These are phyloP conservation scores for Meripilus lineatus DNA, from an alignment of 1,284 basidiomycete genomes.

Conservation along the genomic window DNA sequence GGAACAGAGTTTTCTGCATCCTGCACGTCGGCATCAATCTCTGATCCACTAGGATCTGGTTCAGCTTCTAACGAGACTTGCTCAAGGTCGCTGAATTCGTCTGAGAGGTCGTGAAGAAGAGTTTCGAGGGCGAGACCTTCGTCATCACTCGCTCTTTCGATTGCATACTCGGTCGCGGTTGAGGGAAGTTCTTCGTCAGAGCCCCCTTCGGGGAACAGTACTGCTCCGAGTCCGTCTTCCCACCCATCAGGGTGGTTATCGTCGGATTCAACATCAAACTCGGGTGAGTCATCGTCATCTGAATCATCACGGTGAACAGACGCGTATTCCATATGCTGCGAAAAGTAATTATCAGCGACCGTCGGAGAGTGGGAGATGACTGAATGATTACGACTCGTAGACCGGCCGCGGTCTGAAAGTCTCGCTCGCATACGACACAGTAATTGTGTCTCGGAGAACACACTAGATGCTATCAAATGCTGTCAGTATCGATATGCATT, in stretches of 20 bases:
- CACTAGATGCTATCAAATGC: constrained; percentile 19
- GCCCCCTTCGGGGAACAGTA: constrained; percentile 23
- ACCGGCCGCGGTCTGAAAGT: constrained; percentile 23
- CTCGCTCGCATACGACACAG: constrained; percentile 20
- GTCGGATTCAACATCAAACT: constrained; percentile 14
- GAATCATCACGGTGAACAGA: constrained; percentile 25
- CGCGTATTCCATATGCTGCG: constrained; percentile 24
- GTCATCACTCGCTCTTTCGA: constrained; percentile 13
- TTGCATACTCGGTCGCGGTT: too few species aligned
- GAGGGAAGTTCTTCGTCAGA: constrained; percentile 8
- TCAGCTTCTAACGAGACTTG: constrained; percentile 6
- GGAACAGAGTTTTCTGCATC: too few species aligned
- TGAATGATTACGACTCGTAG: constrained; percentile 19
- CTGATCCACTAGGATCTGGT: background rate
- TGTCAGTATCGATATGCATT: background rate
- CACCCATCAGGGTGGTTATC: constrained; percentile 20
- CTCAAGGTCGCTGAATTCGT: constrained; percentile 19
- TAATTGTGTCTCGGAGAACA: constrained; percentile 22
- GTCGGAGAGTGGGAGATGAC: background rate
- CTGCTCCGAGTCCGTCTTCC: constrained; percentile 23
- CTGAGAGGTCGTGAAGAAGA: constrained; percentile 20
- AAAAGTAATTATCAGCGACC: background rate
- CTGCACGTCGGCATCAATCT: too few species aligned
- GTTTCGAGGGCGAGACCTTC: constrained; percentile 9
- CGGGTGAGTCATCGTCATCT: constrained; percentile 21